phyloP scores from a whole-genome alignment of 2,329 filamentous ascomycete species.

The Coniochaeta pulveracea region DNA sequence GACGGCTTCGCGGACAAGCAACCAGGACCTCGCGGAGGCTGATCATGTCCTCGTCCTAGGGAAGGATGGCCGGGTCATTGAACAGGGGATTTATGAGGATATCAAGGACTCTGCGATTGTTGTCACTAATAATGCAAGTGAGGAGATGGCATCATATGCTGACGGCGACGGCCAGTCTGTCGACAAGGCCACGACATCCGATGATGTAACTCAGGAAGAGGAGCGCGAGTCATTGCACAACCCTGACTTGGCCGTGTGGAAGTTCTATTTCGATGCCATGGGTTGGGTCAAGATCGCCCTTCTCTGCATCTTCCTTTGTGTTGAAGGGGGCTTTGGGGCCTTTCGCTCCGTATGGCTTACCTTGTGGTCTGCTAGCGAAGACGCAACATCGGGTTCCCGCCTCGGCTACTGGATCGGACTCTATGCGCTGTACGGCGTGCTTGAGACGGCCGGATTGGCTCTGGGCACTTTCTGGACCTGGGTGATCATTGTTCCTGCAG shows the following conservation, averaged over 20 bases:
- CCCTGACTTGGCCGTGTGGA: neutral
- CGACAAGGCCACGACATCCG: too few relatives aligned
- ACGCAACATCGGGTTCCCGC: neutral
- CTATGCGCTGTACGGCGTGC: neutral
- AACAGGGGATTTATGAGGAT: too few relatives aligned
- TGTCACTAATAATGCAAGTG: too few relatives aligned
- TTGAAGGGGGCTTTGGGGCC: neutral
- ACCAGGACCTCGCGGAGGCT: too few relatives aligned
- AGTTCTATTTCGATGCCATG: constrained; percentile 1
- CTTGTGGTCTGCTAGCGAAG: neutral
- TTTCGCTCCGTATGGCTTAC: neutral
- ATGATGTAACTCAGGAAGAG: too few relatives aligned
- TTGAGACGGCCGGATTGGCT: neutral
- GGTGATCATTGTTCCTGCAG: neutral
- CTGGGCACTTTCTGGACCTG: neutral
- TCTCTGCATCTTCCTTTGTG: neutral
- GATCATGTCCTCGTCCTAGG: too few relatives aligned
- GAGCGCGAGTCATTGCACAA: neutral
- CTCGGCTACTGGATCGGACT: neutral
- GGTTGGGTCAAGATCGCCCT: constrained; percentile 1
- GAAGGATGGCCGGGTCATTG: too few relatives aligned
- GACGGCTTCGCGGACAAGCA: too few relatives aligned
- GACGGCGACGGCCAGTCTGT: too few relatives aligned
- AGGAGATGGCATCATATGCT: too few relatives aligned
- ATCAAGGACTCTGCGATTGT: too few relatives aligned